Base-by-base conservation (phyloP, 2,329 filamentous ascomycete species). In the Pyricularia grisea region DNA sequence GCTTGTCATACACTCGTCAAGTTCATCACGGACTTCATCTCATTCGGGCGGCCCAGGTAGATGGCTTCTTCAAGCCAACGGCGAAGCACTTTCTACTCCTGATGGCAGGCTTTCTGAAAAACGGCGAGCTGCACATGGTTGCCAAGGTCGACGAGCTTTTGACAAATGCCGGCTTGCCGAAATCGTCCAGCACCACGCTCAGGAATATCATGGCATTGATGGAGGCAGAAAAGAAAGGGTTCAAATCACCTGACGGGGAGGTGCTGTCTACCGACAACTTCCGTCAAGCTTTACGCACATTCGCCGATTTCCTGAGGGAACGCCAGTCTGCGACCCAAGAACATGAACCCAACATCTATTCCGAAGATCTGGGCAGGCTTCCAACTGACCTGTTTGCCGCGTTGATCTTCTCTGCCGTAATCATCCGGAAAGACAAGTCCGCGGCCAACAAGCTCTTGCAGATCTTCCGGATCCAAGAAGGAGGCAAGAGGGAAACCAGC, bases 11-110 rank as follows among this genome's bases (percentile, higher is more conserved):
- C 69, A 83, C 81, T 70, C 80, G 80, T 28, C 83, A 87, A 74
- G 77, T 83, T 1, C 79, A 83, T 14, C 78, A 83, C 60, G 86
- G 85, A 6, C 80, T 84, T 68, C 77, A 80, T 25, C 78, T 88
- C 30, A 75, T 88, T 27, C 78, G 78, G 11, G 77, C 79, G 4
- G 82, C 82, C 3, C 72, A 81, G 33, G 76, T 79, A 63, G 78
- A 85, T 30, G 77, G 77, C 3, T 72, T 82, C 7, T 85, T 87
- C 70, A 74, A 79, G 20, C 80, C 85, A 2, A 80, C 78, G 0
- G 73, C 79, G 1, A 78, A 83, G 25, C 85, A 88, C 73, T 87
- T 83, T 73, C 76, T 82, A 33, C 80, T 84, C 30, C 81, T 88
- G 67, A 85, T 87, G 82, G 77, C 80, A 20, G 82, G 81, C 25